Percentiles rank a stretch among this genome's conserved stretches.
phyloP scores from a whole-genome alignment of 2,329 filamentous ascomycete genomes.

The Bimuria novae-zelandiae region DNA sequence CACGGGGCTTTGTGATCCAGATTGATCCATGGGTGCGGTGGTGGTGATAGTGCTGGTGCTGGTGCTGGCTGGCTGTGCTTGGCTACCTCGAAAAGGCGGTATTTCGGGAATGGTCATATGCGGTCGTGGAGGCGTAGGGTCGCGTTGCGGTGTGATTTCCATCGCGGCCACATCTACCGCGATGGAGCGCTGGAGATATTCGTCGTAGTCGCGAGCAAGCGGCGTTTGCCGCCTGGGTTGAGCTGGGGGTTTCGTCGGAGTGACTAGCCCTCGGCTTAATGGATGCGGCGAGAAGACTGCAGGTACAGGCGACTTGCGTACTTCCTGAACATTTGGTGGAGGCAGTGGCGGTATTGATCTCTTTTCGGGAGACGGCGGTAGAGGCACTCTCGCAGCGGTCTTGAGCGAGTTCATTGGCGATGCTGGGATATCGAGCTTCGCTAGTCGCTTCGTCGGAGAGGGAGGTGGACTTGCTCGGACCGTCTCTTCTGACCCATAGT shows the following conservation, averaged over 20 bases:
- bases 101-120: constrained; percentile 41
- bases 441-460: constrained; percentile 50
- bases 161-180: constrained; percentile 48
- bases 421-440: constrained; percentile 33
- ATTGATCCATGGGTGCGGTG: constrained; percentile 25
- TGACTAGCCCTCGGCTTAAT: constrained; percentile 32
- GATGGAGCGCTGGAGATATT: constrained; percentile 55
- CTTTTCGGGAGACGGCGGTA: constrained; percentile 54
- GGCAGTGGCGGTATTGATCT: constrained; percentile 35
- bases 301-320: constrained; percentile 39
- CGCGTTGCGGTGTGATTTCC: constrained; percentile 40
- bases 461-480: constrained; percentile 44
- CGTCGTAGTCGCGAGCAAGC: constrained; percentile 46
- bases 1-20: constrained; percentile 28
- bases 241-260: constrained; percentile 41
- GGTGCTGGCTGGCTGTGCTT: constrained; percentile 18
- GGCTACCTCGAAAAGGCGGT: constrained; percentile 37
- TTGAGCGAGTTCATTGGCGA: constrained; percentile 48
- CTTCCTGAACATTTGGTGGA: constrained; percentile 32
- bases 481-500: constrained; percentile 30
- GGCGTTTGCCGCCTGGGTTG: constrained; percentile 40
- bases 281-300: constrained; percentile 37
- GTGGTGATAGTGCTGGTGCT: constrained; percentile 14
- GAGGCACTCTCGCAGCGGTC: constrained; percentile 50
- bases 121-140: constrained; percentile 39